A percentile compares a stretch with the other conserved stretches of the same genome.
Evolutionary conservation across 2,329 filamentous ascomycete genomes (phyloP).

Genomic region (Clonostachys rosea): DNA sequence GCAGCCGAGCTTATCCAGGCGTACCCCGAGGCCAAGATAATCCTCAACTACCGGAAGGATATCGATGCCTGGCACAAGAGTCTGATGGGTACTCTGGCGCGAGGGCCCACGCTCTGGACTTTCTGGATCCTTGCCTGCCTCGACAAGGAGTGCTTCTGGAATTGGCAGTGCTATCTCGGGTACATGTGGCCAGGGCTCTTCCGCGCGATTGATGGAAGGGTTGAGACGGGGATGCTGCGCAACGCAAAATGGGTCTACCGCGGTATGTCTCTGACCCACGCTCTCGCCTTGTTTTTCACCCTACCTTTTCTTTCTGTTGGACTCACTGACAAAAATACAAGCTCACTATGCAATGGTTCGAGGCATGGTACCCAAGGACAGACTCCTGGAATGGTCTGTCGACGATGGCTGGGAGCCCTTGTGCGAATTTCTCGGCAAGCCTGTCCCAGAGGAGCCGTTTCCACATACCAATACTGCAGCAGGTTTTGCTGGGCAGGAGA

Average conservation of each 20-base stretch:
- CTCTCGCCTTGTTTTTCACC: background rate
- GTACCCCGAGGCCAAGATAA: slow-evolving; percentile 43
- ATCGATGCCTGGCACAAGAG: slow-evolving; percentile 30
- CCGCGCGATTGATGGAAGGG: slow-evolving; percentile 15
- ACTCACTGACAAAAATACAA: slow-evolving; percentile 1
- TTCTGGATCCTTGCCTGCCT: slow-evolving; percentile 6
- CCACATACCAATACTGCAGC: background rate
- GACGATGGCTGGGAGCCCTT: slow-evolving; percentile 27
- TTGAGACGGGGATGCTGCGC: slow-evolving; percentile 4
- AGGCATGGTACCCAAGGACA: slow-evolving; percentile 14
- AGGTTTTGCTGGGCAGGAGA: background rate
- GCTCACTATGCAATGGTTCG: slow-evolving; percentile 24
- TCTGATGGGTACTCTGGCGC: slow-evolving; percentile 13
- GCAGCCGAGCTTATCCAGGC: slow-evolving; percentile 35
- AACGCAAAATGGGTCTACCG: slow-evolving; percentile 13
- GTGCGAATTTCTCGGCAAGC: slow-evolving; percentile 25
- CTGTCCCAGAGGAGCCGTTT: slow-evolving; percentile 13
- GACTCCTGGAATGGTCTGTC: slow-evolving; percentile 17
- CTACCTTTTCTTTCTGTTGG: background rate
- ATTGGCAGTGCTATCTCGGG: slow-evolving; percentile 16
- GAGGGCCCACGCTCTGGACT: slow-evolving; percentile 3
- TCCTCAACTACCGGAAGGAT: slow-evolving; percentile 31
- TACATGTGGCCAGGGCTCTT: slow-evolving; percentile 21
- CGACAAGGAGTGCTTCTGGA: slow-evolving; percentile 20
- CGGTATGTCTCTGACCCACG: slow-evolving; percentile 6